A percentile compares a stretch with the other conserved stretches of the same genome.
These are phyloP conservation scores for Penicillium silybi DNA, from an alignment of 495 filamentous ascomycete genomes.

Conservation along the genomic window DNA sequence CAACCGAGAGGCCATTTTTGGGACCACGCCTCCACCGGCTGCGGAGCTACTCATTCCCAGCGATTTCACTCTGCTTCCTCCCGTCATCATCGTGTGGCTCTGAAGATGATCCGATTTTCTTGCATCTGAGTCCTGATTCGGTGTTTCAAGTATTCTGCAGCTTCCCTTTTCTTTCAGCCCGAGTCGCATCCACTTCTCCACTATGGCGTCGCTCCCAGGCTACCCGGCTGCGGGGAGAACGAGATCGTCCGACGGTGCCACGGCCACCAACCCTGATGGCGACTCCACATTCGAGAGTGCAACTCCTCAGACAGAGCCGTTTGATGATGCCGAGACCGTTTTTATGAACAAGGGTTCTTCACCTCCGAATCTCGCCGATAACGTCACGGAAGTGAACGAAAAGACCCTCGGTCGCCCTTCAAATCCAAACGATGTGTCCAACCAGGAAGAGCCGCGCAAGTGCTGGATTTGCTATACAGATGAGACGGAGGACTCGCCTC, in stretches of 20 bases:
- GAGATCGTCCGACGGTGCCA: slow-evolving; percentile 28
- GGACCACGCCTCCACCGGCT: not conserved
- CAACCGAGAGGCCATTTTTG: slow-evolving; percentile 1
- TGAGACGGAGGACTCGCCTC: slow-evolving; percentile 68
- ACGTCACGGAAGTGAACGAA: slow-evolving; percentile 8
- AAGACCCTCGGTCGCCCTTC: slow-evolving; percentile 17
- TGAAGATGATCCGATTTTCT: not conserved
- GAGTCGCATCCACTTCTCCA: slow-evolving; percentile 3
- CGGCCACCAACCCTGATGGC: slow-evolving; percentile 19
- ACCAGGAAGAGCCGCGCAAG: slow-evolving; percentile 52
- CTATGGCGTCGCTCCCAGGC: slow-evolving; percentile 40
- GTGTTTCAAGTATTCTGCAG: not conserved
- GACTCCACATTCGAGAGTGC: slow-evolving; percentile 4
- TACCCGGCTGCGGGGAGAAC: slow-evolving; percentile 29
- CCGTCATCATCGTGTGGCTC: not conserved
- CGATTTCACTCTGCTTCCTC: not conserved
- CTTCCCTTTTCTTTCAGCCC: not conserved
- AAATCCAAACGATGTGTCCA: slow-evolving; percentile 10
- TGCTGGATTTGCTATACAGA: slow-evolving; percentile 95
- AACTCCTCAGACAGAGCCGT: slow-evolving; percentile 13
- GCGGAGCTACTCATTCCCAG: slow-evolving; percentile 2
- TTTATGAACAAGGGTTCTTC: slow-evolving; percentile 37
- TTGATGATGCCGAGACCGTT: slow-evolving; percentile 41
- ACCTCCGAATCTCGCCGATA: slow-evolving; percentile 14
- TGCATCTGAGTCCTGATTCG: not conserved